Conservation (phyloP, 2,329 filamentous ascomycete genomes). For the Fusarium sp. region DNA sequence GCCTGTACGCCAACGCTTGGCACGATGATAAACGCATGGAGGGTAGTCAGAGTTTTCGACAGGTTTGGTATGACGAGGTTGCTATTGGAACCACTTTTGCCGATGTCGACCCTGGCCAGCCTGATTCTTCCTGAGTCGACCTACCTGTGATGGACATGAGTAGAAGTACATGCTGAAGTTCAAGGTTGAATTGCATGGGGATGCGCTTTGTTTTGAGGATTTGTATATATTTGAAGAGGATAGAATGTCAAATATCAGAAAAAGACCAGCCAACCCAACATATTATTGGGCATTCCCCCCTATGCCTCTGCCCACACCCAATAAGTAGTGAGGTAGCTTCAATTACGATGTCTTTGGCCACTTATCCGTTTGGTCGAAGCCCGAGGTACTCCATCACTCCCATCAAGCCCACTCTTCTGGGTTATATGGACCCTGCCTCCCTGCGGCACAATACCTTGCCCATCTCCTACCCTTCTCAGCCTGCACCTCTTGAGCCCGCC, state of each 20-base stretch:
- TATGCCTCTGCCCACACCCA: too few relatives aligned
- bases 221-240: neutral
- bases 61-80: conserved; percentile 64
- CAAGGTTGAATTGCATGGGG: neutral
- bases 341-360: too few relatives aligned
- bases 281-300: too few relatives aligned
- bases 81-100: conserved; percentile 53
- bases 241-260: neutral
- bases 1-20: conserved; percentile 64
- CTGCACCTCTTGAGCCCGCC: neutral
- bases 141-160: too few relatives aligned
- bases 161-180: too few relatives aligned
- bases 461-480: neutral
- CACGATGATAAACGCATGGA: conserved; percentile 55
- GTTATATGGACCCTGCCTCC: neutral
- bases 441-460: neutral
- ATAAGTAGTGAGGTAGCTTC: too few relatives aligned
- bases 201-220: neutral
- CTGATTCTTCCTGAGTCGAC: neutral
- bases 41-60: conserved; percentile 55
- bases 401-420: neutral
- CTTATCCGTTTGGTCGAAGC: too few relatives aligned
- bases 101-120: conserved; percentile 39
- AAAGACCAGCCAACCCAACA: too few relatives aligned
- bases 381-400: neutral